Evolutionary conservation across 1,284 basidiomycete species (phyloP).

Genomic region (Polyporus tsugae): DNA sequence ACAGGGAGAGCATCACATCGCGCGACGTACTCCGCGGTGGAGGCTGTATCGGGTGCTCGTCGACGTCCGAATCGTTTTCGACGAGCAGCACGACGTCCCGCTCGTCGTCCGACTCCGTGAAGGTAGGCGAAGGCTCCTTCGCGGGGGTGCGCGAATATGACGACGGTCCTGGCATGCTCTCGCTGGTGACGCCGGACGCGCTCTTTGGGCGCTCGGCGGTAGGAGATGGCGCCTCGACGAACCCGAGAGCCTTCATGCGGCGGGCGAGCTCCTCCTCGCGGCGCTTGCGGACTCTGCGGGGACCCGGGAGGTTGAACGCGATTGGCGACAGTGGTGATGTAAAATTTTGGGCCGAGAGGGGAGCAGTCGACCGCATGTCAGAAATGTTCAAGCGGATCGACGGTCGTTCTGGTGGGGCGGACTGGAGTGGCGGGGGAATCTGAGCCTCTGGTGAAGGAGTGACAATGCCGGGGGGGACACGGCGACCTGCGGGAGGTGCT

Average conservation of each 20-base stretch:
- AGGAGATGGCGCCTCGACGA: slow-evolving; percentile 26
- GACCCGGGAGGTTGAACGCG: slow-evolving; percentile 29
- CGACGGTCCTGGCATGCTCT: not conserved
- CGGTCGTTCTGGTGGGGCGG: slow-evolving; percentile 10
- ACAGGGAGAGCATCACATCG: slow-evolving; percentile 28
- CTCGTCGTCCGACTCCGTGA: slow-evolving; percentile 18
- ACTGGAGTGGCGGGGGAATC: not conserved
- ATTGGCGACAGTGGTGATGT: slow-evolving; percentile 28
- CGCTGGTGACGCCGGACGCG: not conserved
- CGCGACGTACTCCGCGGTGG: slow-evolving; percentile 27
- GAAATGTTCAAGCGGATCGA: slow-evolving; percentile 25
- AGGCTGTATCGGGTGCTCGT: not conserved
- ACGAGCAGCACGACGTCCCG: slow-evolving; percentile 30
- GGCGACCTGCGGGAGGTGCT: not conserved
- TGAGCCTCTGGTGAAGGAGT: not conserved
- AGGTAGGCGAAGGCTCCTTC: not conserved
- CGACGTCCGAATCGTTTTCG: slow-evolving; percentile 19
- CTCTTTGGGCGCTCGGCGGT: not conserved
- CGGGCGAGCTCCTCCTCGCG: slow-evolving; percentile 32
- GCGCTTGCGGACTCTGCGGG: slow-evolving; percentile 24
- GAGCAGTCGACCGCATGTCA: not conserved
- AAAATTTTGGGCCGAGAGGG: not conserved
- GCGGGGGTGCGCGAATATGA: not conserved
- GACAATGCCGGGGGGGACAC: not conserved
- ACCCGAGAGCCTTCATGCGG: slow-evolving; percentile 30